Percentiles rank a stretch among this genome's conserved stretches.
Conservation (phyloP, 257 asterid species). For the Phtheirospermum japonicum region DNA sequence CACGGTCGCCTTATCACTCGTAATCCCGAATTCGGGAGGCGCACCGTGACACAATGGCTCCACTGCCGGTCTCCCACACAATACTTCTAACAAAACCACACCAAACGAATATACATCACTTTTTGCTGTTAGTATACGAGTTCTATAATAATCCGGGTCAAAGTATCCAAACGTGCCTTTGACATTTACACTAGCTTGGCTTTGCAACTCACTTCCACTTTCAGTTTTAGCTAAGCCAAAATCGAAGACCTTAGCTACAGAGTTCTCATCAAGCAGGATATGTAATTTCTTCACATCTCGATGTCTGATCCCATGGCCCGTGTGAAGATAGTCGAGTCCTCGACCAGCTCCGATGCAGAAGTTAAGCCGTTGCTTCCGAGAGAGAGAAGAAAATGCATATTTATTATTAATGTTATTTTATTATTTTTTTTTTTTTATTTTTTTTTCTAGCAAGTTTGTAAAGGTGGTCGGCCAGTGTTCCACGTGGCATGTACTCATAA, state of each 20-base stretch:
- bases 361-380: slow-evolving; percentile 57
- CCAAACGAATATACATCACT: slow-evolving; percentile 66
- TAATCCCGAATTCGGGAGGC: no score
- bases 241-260: slow-evolving; percentile 65
- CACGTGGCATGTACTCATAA: slow-evolving; percentile 53
- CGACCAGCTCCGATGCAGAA: slow-evolving; percentile 63
- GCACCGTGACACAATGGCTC: no score
- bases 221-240: slow-evolving; percentile 60
- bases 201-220: slow-evolving; percentile 34
- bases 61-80: slow-evolving; percentile 63
- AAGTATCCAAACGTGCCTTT: slow-evolving; percentile 68
- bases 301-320: slow-evolving; percentile 44
- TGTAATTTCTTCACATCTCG: slow-evolving; percentile 63
- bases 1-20: no score
- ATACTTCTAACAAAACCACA: slow-evolving; percentile 60
- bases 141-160: slow-evolving; percentile 55
- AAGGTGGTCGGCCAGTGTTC: slow-evolving; percentile 64
- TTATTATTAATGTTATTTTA: no score
- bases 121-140: slow-evolving; percentile 50
- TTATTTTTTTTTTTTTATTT: no score
- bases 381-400: slow-evolving; percentile 26
- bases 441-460: slow-evolving; percentile 38
- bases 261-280: slow-evolving; percentile 49
- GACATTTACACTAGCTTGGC: no score
- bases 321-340: slow-evolving; percentile 63